Evolutionary conservation across 2,329 filamentous ascomycete genomes (phyloP).

Genomic region (Colletotrichum liaoningense): DNA sequence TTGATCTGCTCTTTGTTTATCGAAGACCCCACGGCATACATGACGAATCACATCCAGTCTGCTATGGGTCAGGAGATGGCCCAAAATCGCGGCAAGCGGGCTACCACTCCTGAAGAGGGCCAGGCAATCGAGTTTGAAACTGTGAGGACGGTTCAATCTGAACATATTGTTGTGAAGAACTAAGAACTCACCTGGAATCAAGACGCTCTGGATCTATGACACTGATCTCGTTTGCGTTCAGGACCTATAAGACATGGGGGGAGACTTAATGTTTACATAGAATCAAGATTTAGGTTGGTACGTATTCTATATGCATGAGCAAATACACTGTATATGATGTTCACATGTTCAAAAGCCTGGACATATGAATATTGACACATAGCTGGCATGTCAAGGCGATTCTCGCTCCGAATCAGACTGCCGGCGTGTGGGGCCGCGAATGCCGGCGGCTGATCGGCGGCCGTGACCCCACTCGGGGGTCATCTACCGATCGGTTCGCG

Average conservation of each 20-base stretch:
- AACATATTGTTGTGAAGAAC: background rate
- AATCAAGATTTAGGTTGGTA: background rate
- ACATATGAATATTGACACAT: too few relatives aligned
- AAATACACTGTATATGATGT: background rate
- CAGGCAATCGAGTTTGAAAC: constrained; percentile 26
- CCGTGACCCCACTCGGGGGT: background rate
- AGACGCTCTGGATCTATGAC: background rate
- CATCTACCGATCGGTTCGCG: too few relatives aligned
- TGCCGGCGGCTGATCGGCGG: background rate
- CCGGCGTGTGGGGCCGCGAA: background rate
- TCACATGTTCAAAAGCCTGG: fast-evolving
- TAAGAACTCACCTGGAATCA: background rate
- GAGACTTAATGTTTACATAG: background rate
- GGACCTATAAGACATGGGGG: too few relatives aligned
- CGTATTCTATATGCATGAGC: background rate
- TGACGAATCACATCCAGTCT: constrained; percentile 36
- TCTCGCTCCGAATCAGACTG: too few relatives aligned
- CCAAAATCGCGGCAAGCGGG: background rate
- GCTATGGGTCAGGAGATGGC: constrained; percentile 23
- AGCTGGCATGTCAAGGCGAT: background rate
- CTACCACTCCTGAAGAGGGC: background rate
- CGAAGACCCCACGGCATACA: constrained; percentile 33
- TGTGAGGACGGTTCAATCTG: background rate
- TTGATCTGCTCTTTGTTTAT: constrained; percentile 20
- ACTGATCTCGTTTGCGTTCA: background rate